Evolutionary conservation across 441 rosid genomes (phyloP).

Genomic region (Croton laevigatus): DNA sequence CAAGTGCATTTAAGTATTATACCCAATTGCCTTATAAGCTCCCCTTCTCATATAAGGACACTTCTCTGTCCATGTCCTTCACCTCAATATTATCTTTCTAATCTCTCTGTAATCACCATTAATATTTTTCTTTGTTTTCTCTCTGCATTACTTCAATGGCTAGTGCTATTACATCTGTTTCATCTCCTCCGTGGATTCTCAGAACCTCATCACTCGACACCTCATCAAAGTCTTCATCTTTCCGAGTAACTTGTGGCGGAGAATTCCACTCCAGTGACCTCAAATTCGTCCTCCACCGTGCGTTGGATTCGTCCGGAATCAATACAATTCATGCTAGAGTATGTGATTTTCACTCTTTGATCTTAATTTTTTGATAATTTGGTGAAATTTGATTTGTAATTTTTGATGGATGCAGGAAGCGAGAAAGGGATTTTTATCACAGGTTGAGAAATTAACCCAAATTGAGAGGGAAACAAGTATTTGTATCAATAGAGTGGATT

Average conservation of each 20-base stretch:
- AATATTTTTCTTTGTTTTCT: neutral
- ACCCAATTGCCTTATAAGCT: too few relatives aligned
- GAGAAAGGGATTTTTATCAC: slow-evolving; percentile 38
- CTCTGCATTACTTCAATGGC: neutral
- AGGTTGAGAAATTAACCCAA: slow-evolving; percentile 38
- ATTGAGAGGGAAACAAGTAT: slow-evolving; percentile 60
- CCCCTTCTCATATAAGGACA: too few relatives aligned
- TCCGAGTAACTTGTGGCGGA: slow-evolving; percentile 27
- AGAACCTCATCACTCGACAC: neutral
- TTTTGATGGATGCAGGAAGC: slow-evolving; percentile 41
- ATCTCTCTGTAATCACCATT: neutral
- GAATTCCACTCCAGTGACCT: slow-evolving; percentile 29
- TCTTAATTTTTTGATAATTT: neutral
- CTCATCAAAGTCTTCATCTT: neutral
- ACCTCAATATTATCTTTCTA: too few relatives aligned
- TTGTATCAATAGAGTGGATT: slow-evolving; percentile 54
- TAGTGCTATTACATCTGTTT: neutral
- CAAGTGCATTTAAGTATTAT: too few relatives aligned
- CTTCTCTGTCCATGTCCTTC: too few relatives aligned
- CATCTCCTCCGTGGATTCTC: neutral
- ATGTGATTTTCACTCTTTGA: neutral
- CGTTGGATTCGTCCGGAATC: slow-evolving; percentile 44
- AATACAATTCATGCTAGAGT: slow-evolving; percentile 53
- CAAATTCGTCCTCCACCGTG: slow-evolving; percentile 43
- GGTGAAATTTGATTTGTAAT: neutral